Evolutionary conservation across 1,139 yeast genomes (phyloP).

Genomic region (Protomyces macrosporus): DNA sequence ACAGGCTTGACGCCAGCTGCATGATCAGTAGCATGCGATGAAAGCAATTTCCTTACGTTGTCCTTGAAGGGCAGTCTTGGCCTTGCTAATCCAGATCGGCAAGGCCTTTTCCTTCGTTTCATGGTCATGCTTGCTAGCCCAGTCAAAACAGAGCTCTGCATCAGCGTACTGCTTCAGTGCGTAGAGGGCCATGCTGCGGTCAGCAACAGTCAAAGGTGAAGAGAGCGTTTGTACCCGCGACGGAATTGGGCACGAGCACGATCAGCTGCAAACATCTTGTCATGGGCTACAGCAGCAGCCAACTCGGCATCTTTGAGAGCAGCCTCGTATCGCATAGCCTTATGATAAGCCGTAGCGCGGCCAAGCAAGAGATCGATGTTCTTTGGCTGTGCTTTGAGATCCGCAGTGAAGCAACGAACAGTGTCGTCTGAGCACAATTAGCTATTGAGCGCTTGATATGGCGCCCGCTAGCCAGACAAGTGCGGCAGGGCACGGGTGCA

Average conservation of each 20-base stretch:
- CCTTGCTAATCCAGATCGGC: slow-evolving; percentile 44
- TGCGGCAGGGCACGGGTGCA: no score
- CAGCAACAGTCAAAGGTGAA: slow-evolving; percentile 31
- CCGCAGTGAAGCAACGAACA: slow-evolving; percentile 16
- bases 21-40: no score
- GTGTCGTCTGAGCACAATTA: slow-evolving; percentile 5
- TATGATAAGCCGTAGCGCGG: slow-evolving; percentile 11
- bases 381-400: slow-evolving; percentile 18
- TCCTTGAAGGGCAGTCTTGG: slow-evolving; percentile 32
- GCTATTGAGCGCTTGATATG: no score
- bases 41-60: neutral
- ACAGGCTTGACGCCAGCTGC: no score
- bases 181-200: slow-evolving; percentile 34
- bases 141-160: slow-evolving; percentile 49
- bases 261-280: slow-evolving; percentile 49
- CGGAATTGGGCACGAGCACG: slow-evolving; percentile 58
- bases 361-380: slow-evolving; percentile 21
- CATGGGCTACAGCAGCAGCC: slow-evolving; percentile 54
- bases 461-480: no score
- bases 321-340: slow-evolving; percentile 45
- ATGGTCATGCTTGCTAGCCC: slow-evolving; percentile 49
- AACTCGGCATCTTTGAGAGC: slow-evolving; percentile 52
- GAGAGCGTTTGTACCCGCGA: slow-evolving; percentile 39
- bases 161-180: slow-evolving; percentile 45
- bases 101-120: slow-evolving; percentile 44